These are phyloP conservation scores for Teratosphaeria pseudoeucalypti DNA, from an alignment of 2,329 filamentous ascomycete genomes.

Conservation along the genomic window DNA sequence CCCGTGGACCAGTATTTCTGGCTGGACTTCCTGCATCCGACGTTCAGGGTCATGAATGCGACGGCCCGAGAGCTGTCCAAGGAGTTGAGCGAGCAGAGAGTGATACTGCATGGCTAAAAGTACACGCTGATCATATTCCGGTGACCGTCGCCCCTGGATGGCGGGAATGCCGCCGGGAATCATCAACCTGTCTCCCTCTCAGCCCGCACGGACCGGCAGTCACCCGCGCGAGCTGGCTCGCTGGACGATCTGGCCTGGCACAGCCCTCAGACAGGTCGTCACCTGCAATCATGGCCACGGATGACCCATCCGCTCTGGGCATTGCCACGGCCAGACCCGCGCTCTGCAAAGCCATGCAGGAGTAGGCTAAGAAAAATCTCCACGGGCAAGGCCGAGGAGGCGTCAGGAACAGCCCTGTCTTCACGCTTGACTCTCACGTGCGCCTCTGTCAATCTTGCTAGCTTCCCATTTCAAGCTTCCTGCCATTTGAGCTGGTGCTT, in stretches of 20 bases:
- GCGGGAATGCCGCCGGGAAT: too few species aligned
- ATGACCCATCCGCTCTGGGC: too few species aligned
- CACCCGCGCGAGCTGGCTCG: too few species aligned
- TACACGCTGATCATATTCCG: not conserved
- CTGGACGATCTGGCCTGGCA: too few species aligned
- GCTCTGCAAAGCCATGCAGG: too few species aligned
- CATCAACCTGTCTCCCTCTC: too few species aligned
- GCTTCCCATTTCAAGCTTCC: not conserved
- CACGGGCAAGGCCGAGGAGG: too few species aligned
- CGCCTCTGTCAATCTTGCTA: not conserved
- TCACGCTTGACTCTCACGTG: not conserved
- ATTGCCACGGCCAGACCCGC: too few species aligned
- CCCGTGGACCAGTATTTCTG: conserved; percentile 55
- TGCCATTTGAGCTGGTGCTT: not conserved
- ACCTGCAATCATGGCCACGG: too few species aligned
- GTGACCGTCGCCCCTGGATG: not conserved
- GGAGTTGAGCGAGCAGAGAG: conserved; percentile 8
- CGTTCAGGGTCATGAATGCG: conserved; percentile 50
- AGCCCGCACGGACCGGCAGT: too few species aligned
- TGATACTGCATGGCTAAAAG: not conserved
- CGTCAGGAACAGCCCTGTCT: not conserved
- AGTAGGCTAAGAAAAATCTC: too few species aligned
- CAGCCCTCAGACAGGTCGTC: too few species aligned
- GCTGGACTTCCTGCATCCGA: conserved; percentile 55
- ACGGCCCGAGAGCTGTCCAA: conserved; percentile 42